These are phyloP conservation scores for Chrysophaeum taylorii DNA, from an alignment of 352 stramenopile species.

Conservation along the genomic window DNA sequence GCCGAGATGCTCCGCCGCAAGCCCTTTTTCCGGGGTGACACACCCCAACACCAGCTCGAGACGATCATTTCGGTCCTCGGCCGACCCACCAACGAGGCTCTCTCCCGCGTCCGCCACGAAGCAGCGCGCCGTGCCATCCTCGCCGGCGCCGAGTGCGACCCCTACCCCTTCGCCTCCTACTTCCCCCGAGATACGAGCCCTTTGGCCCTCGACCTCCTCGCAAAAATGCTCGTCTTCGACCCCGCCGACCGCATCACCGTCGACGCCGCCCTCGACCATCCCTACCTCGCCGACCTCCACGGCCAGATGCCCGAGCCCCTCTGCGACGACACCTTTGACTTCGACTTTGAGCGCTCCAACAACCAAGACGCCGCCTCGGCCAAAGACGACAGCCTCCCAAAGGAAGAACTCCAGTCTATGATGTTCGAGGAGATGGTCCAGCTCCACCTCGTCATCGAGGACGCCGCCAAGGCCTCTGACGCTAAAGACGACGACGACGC, in stretches of 20 bases:
- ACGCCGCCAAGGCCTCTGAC: constrained; percentile 6
- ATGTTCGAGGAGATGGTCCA: constrained; percentile 29
- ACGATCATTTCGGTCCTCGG: constrained; percentile 96
- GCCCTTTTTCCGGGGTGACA: constrained; percentile 81
- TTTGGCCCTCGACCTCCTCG: constrained; percentile 60
- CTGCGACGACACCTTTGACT: constrained; percentile 21
- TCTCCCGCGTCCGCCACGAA: constrained; percentile 79
- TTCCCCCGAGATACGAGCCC: constrained; percentile 22
- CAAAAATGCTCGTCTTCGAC: constrained; percentile 78
- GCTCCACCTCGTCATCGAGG: constrained; percentile 22
- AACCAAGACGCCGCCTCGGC: not conserved
- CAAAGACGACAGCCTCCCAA: not conserved
- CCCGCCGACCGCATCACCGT: constrained; percentile 87
- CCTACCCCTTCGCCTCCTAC: constrained; percentile 37
- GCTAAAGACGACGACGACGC: not conserved
- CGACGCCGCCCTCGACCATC: constrained; percentile 82
- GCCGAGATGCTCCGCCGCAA: constrained; percentile 85
- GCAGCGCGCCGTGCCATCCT: constrained; percentile 34
- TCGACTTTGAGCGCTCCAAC: constrained; percentile 20
- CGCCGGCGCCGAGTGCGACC: constrained; percentile 42
- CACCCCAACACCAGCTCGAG: constrained; percentile 91
- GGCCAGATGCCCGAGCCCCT: constrained; percentile 22
- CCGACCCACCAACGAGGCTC: constrained; percentile 72
- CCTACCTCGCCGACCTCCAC: constrained; percentile 22
- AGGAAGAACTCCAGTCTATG: constrained; percentile 23